Percentiles rank a stretch among this genome's conserved stretches.
These are phyloP conservation scores for Apium graveolens DNA, from an alignment of 129 eudicot species.

Conservation along the genomic window DNA sequence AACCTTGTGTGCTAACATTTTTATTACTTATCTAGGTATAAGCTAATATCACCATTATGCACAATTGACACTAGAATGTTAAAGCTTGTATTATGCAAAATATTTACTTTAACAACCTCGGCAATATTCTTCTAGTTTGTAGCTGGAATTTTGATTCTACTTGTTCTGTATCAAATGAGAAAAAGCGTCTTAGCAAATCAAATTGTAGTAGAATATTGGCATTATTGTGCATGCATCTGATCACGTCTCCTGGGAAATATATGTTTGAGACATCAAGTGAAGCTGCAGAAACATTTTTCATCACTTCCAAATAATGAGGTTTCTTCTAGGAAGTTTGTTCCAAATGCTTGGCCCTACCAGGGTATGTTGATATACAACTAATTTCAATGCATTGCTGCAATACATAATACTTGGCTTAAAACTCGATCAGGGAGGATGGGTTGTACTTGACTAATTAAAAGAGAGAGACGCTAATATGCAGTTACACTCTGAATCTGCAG, in stretches of 20 bases:
- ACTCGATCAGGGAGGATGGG: background rate
- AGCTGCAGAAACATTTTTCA: background rate
- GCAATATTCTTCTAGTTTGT: background rate
- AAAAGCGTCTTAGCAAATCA: too few species aligned
- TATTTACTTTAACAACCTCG: background rate
- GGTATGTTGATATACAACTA: conserved; percentile 19
- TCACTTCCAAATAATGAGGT: conserved; percentile 19
- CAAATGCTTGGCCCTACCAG: conserved; percentile 44
- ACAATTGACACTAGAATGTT: too few species aligned
- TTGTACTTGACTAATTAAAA: background rate
- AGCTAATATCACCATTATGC: too few species aligned
- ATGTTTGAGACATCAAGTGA: background rate
- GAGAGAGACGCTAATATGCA: background rate
- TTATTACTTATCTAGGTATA: too few species aligned
- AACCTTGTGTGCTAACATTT: too few species aligned
- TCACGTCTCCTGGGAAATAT: background rate
- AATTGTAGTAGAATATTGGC: background rate
- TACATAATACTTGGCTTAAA: background rate
- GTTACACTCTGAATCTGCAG: background rate
- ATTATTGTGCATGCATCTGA: too few species aligned
- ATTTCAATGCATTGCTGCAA: background rate
- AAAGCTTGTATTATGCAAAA: background rate
- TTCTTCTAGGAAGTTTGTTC: conserved; percentile 43
- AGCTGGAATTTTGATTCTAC: background rate
- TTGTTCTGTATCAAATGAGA: background rate